Evolutionary conservation across 2,329 filamentous ascomycete genomes (phyloP), one percentile per base, ranked within the genome.

Genomic region (Epichloe baconii): DNA sequence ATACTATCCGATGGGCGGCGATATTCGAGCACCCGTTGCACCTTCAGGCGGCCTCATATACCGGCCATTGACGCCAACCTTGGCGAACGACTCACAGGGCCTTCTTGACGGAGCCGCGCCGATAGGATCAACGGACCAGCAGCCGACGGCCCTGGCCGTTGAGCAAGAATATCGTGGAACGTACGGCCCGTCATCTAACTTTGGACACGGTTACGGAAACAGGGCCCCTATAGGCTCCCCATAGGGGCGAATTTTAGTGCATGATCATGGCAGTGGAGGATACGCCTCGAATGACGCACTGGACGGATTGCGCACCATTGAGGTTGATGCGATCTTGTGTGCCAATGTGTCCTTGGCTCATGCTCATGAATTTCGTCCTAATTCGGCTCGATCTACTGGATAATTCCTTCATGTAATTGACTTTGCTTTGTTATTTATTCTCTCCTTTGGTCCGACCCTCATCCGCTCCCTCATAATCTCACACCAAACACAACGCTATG

Each of bases 71-170:
- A 72, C 71, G 23, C 67, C 66, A 10, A 60, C 56, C 52, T 58
- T 58, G 4, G 59, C 62, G 5, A 62, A 67, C 53, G 62, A 66
- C 35, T 63, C 64, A 6, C 67, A 71, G 35, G 64, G 61, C 48
- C 65, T 76, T 15, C 58, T 74, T 14, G 53, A 59, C 12, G 60
- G 64, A 43, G 69, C 71, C 1, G 71, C 71, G 34, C 70, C 72
- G 2, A 61, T 70, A 15, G 62, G 64, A n/a, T 59, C 58, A 52
- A 54, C 51, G 11, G 58, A 64, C 7, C 62, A 23, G 21, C 50
- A 53, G 12, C 52, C 54, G 3, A 19, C 41, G 14, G 37, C 35
- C 14, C 43, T 35, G 5, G 42, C 5, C 7, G 10, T 17, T 4
- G 48, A 54, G 6, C 48, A 53, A 26, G 51, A 52, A 14, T 54